Evolutionary conservation across 352 stramenopile species (phyloP).

Genomic region (Phytophthora melonis): DNA sequence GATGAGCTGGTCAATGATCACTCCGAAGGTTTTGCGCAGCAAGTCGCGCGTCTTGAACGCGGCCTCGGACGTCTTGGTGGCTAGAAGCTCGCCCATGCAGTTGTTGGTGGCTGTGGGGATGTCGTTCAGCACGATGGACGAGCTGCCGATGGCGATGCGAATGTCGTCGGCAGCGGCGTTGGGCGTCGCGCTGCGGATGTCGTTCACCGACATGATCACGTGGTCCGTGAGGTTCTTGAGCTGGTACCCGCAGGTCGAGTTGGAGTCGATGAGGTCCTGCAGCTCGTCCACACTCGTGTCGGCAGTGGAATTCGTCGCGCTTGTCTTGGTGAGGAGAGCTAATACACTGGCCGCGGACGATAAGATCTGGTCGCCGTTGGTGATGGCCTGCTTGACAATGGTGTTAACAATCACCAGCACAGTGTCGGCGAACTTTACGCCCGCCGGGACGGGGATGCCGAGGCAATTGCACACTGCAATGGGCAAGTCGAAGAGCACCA

Average conservation of each 20-base stretch:
- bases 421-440: conserved; percentile 8
- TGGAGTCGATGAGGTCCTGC: conserved; percentile 29
- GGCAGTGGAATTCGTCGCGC: conserved; percentile 7
- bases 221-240: conserved; percentile 40
- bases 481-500: conserved; percentile 12
- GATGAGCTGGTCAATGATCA: conserved; percentile 28
- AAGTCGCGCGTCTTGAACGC: conserved; percentile 25
- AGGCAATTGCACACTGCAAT: conserved; percentile 18
- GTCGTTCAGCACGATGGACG: conserved; percentile 17
- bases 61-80: conserved; percentile 8
- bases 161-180: conserved; percentile 18
- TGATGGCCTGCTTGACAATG: conserved; percentile 29
- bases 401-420: conserved; percentile 16
- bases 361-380: conserved; percentile 23
- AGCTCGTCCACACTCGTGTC: conserved; percentile 16
- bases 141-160: conserved; percentile 17
- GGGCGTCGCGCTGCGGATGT: conserved; percentile 25
- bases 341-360: conserved; percentile 17
- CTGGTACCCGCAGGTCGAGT: conserved; percentile 18
- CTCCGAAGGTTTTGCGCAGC: conserved; percentile 21
- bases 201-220: conserved; percentile 22
- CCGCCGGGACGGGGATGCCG: conserved; percentile 1
- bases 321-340: conserved; percentile 7
- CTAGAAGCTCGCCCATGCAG: conserved; percentile 23
- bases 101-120: conserved; percentile 24